These are phyloP conservation scores for Plantago major DNA, from an alignment of 257 asterid genomes.

Conservation along the genomic window DNA sequence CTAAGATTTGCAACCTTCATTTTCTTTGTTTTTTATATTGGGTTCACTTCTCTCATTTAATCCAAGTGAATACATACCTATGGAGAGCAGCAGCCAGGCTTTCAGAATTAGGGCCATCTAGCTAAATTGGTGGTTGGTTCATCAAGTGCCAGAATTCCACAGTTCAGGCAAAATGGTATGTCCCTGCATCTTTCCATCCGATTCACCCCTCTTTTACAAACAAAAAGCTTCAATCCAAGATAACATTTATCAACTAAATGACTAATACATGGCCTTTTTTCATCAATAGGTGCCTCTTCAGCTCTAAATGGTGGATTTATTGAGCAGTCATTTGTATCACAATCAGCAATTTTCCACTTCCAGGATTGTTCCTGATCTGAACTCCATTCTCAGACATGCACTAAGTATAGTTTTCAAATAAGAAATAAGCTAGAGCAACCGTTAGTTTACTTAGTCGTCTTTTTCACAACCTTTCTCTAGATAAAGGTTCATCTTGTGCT, in stretches of 20 bases:
- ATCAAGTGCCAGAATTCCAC: constrained; percentile 97
- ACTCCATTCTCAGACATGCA: constrained; percentile 14
- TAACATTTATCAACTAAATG: constrained; percentile 14
- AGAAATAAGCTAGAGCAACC: constrained; percentile 16
- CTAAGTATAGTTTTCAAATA: constrained; percentile 22
- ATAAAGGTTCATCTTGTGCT: constrained; percentile 16
- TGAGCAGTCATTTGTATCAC: constrained; percentile 28
- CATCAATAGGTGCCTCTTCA: constrained; percentile 33
- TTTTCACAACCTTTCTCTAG: constrained; percentile 18
- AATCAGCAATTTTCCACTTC: constrained; percentile 22
- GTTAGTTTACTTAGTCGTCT: constrained; percentile 17
- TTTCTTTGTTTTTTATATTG: too few species aligned
- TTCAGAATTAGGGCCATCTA: constrained; percentile 85
- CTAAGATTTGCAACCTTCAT: constrained; percentile 10
- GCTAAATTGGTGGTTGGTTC: constrained; percentile 97
- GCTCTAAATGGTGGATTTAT: constrained; percentile 39
- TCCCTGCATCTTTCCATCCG: constrained; percentile 24
- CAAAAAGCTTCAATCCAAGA: constrained; percentile 23
- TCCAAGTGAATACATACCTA: constrained; percentile 38
- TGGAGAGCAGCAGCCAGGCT: constrained; percentile 94
- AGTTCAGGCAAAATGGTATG: constrained; percentile 81
- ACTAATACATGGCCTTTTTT: constrained; percentile 22
- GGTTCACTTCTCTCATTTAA: too few species aligned
- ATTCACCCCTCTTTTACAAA: constrained; percentile 22
- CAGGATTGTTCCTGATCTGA: constrained; percentile 5